Evolutionary conservation across 345 rosid species (phyloP), one percentile per base, ranked within the genome.

Genomic region (Brassica rapa): DNA sequence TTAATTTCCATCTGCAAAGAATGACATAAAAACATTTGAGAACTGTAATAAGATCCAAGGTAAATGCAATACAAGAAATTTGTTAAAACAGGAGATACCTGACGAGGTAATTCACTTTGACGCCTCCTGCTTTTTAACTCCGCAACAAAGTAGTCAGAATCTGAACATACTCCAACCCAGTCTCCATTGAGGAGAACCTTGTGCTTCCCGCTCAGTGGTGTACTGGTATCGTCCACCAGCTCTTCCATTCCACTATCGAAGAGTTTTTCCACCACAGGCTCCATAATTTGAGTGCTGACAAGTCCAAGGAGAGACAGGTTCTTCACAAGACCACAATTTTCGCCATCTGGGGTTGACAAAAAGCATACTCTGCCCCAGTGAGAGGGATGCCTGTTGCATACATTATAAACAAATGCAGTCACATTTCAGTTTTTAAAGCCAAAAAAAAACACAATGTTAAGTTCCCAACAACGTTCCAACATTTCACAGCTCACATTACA

Each of bases 341-440:
- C 98, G 63, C 97, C 99, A 84, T 92, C 98, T 6, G 99, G 94
- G 16, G 98, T 94, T 10, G 99, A 92, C 59, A 92, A 85, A 83
- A 92, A 90, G 86, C 99, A 93, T 70, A 90, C 89, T 83, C 88
- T 91, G 68, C 99, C 99, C 98, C 99, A 91, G 68, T 94, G 99
- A 74, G 99, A 92, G 69, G 99, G 99, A 80, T 91, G 97, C 76
- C 98, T 91, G 71, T 62, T 43, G 46, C 7, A 68, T 25, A 74
- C 21, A 69, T 62, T 14, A 43, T n/a, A 32, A 70, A 62, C 73
- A 6, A 66, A 67, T 19, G 30, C 60, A 55, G 62, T 21, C 62
- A 56, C 2, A 64, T 64, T 61, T 61, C 59, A 25, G 55, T 64
- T 32, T 4, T 63, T 32, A n/a, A 32, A 35, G 10, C 55, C 70